Percentiles rank a stretch among this genome's conserved stretches.
Evolutionary conservation across 192 early-diverging fungal genomes (phyloP).

Genomic region (Coemansia umbellata): DNA sequence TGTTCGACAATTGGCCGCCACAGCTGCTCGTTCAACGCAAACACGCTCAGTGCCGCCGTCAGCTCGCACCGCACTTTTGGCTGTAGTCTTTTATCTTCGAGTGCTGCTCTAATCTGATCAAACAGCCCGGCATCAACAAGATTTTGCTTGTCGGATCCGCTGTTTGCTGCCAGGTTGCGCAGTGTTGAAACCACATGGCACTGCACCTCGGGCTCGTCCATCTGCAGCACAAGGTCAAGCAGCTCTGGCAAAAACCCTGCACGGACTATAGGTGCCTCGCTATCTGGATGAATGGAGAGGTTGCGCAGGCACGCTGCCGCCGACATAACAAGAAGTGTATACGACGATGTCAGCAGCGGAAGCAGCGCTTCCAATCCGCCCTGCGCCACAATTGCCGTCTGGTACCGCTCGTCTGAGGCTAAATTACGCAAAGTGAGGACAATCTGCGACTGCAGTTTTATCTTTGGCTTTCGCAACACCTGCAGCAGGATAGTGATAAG

Average conservation of each 20-base stretch:
- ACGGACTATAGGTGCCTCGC: conserved; percentile 77
- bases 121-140: conserved; percentile 26
- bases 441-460: conserved; percentile 78
- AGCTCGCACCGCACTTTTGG: conserved; percentile 15
- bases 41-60: conserved; percentile 29
- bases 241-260: conserved; percentile 63
- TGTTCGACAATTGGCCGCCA: conserved; percentile 31
- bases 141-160: conserved; percentile 15
- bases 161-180: conserved; percentile 38
- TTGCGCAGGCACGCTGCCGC: conserved; percentile 87
- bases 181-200: conserved; percentile 33
- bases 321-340: conserved; percentile 61
- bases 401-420: conserved; percentile 70
- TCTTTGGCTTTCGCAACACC: conserved; percentile 57
- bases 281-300: conserved; percentile 78
- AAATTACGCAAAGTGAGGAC: conserved; percentile 79
- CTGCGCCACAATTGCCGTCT: conserved; percentile 64
- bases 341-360: conserved; percentile 60
- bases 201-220: conserved; percentile 23
- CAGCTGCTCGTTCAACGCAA: conserved; percentile 24
- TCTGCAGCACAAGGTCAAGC: conserved; percentile 13
- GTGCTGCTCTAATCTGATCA: conserved; percentile 10
- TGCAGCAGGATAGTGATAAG: conserved; percentile 57
- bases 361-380: conserved; percentile 66
- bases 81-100: not conserved